Evolutionary conservation across 768 basidiomycete species (phyloP), one percentile per base, ranked within the genome.

Genomic region (Boletus edulis): DNA sequence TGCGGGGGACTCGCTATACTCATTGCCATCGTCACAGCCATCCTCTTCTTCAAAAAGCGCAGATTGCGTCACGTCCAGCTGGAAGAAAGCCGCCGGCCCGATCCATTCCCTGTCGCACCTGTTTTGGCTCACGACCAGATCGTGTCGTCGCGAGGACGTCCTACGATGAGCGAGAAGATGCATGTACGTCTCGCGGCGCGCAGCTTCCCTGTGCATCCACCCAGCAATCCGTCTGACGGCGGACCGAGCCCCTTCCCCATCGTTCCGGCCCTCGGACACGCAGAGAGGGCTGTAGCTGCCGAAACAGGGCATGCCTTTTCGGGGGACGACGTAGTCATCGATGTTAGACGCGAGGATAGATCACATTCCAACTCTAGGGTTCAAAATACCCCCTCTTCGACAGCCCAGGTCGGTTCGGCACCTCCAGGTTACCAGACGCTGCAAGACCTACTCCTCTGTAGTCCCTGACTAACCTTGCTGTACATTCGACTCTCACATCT

Each of bases 1-100:
- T 60, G 41, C 12, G 57, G 51, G 40, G 61, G 54, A 15, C 11
- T 59, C 15, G 57, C 27, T 22, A 34, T 10, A 9, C 39, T 56
- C 37, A 32, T 49, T 4, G 29, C 39, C 5, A 22, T 64, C 8
- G 6, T 46, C 41, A 27, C 48, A 18, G 24, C 42, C 0, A 31
- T 51, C 42, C 24, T 58, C 41, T 45, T 55, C 35, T 20, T 64
- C 18, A 51, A n/a, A 35, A 61, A 37, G 22, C 39, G 49, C 46
- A 49, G 10, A 38, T 47, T 50, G 34, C 55, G 11, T 32, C 41
- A 22, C 17, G 13, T 27, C 17, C 38, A n/a, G 5, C 10, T 52
- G 31, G 47, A 35, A 20, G 51, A 57, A 27, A 53, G 32, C 34
- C 22, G 37, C 10, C 45, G 3, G 45, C 49, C 61, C 2, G 24